phyloP scores from a whole-genome alignment of 2,329 filamentous ascomycete genomes.

The Myriosclerotinia duriaeana region DNA sequence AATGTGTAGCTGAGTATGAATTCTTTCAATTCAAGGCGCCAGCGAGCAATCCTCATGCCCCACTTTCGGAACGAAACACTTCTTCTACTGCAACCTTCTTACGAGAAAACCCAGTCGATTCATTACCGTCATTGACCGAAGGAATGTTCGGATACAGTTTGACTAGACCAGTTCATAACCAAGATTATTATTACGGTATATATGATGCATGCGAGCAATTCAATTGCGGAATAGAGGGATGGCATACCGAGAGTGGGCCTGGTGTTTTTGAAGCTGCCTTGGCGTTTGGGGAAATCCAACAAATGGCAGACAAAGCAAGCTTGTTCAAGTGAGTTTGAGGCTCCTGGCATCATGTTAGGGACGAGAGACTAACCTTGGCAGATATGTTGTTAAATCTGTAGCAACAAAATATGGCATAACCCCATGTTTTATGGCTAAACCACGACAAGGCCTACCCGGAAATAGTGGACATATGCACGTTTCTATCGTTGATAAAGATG shows the following conservation, averaged over 20 bases:
- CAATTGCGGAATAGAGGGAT: constrained; percentile 81
- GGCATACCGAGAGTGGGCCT: constrained; percentile 92
- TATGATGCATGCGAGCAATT: constrained; percentile 79
- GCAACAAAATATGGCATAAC: constrained; percentile 87
- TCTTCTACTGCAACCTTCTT: constrained; percentile 74
- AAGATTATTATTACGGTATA: constrained; percentile 88
- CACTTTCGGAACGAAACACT: constrained; percentile 55
- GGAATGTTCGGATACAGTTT: constrained; percentile 96
- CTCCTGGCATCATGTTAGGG: background rate
- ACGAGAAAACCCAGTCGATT: constrained; percentile 66
- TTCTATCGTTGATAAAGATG: constrained; percentile 76
- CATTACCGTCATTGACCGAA: constrained; percentile 79
- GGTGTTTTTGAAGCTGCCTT: constrained; percentile 95
- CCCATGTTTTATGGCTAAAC: constrained; percentile 98
- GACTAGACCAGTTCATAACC: constrained; percentile 82
- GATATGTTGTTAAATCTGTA: constrained; percentile 84
- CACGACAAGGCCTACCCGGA: constrained; percentile 82
- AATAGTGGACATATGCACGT: constrained; percentile 97
- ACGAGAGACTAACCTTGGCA: constrained; percentile 36
- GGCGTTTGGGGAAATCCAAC: constrained; percentile 80
- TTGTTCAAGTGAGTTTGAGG: constrained; percentile 72
- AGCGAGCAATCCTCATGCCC: constrained; percentile 43
- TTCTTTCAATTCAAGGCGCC: constrained; percentile 89
- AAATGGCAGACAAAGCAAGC: constrained; percentile 88
- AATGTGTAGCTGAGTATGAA: constrained; percentile 76